These are phyloP conservation scores for Aphanocladium album DNA, from an alignment of 2,329 filamentous ascomycete species.

Conservation along the genomic window DNA sequence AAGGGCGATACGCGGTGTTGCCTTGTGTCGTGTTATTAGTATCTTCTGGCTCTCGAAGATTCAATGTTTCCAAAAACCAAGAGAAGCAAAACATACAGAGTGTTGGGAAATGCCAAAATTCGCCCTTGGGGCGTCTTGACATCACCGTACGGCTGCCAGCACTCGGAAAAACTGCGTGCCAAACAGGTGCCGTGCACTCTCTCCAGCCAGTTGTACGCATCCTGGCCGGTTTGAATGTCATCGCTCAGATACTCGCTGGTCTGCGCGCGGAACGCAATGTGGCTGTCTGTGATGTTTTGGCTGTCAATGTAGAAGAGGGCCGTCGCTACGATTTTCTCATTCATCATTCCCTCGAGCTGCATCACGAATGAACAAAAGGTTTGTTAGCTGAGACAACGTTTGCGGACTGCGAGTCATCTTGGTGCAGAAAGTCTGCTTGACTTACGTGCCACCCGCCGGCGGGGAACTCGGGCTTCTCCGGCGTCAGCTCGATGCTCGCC, in stretches of 20 bases:
- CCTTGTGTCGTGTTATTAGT: neutral
- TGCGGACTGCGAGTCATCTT: too few species aligned
- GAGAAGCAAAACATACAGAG: constrained; percentile 15
- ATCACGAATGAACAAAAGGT: neutral
- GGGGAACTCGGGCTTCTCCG: constrained; percentile 32
- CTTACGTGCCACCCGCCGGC: constrained; percentile 44
- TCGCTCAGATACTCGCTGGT: neutral
- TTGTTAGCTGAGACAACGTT: neutral
- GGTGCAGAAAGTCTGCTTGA: too few species aligned
- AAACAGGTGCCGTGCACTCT: constrained; percentile 15
- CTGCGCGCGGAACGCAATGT: neutral
- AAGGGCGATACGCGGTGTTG: constrained; percentile 46
- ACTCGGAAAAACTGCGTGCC: neutral
- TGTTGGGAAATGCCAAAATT: constrained; percentile 23
- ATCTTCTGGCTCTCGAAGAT: neutral
- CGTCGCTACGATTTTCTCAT: constrained; percentile 20
- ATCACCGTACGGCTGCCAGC: constrained; percentile 20
- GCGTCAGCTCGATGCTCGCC: constrained; percentile 47
- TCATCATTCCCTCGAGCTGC: constrained; percentile 38
- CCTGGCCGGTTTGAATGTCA: neutral
- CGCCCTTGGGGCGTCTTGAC: constrained; percentile 20
- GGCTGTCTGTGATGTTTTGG: constrained; percentile 33
- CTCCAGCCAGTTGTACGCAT: constrained; percentile 14
- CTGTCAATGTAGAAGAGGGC: constrained; percentile 16
- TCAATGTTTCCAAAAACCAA: neutral